Evolutionary conservation across 192 early-diverging fungal genomes (phyloP).

Genomic region (Dispira parvispora): DNA sequence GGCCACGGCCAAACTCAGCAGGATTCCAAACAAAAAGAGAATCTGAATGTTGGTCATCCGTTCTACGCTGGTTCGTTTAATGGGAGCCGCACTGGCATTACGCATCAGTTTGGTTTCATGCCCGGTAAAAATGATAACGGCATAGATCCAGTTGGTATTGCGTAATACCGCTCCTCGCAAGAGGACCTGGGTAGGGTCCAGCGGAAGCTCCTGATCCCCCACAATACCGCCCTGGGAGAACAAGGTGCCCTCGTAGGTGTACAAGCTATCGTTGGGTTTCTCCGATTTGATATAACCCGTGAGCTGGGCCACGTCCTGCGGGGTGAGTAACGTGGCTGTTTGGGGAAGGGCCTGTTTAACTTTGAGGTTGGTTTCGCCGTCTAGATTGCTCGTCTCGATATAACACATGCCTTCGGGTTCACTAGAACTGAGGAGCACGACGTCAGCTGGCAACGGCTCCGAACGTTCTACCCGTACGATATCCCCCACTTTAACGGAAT

Average conservation of each 20-base stretch:
- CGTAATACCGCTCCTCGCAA: conserved; percentile 83
- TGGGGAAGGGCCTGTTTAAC: conserved; percentile 86
- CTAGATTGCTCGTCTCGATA: conserved; percentile 95
- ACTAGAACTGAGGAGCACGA: conserved; percentile 74
- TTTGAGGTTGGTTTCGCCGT: conserved; percentile 97
- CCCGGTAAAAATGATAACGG: conserved; percentile 86
- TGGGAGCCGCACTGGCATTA: conserved; percentile 81
- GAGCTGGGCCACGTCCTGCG: conserved; percentile 41
- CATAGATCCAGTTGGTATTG: conserved; percentile 91
- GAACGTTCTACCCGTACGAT: conserved; percentile 79
- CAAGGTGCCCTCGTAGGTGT: conserved; percentile 74
- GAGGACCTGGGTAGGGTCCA: conserved; percentile 87
- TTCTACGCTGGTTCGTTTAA: conserved; percentile 83
- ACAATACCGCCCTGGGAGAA: conserved; percentile 24
- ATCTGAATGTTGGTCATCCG: conserved; percentile 87
- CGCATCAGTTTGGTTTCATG: conserved; percentile 97
- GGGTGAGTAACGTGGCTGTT: conserved; percentile 55
- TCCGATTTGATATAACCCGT: conserved; percentile 76
- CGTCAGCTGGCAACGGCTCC: conserved; percentile 82
- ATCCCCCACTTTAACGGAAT: conserved; percentile 69
- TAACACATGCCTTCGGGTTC: conserved; percentile 96
- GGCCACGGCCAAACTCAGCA: conserved; percentile 67
- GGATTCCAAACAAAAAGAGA: conserved; percentile 76
- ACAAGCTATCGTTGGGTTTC: conserved; percentile 88
- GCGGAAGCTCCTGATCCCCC: conserved; percentile 47